Evolutionary conservation across 2,329 filamentous ascomycete genomes (phyloP), one percentile per base, ranked within the genome.

Genomic region (Gnomoniopsis smithogilvyi): DNA sequence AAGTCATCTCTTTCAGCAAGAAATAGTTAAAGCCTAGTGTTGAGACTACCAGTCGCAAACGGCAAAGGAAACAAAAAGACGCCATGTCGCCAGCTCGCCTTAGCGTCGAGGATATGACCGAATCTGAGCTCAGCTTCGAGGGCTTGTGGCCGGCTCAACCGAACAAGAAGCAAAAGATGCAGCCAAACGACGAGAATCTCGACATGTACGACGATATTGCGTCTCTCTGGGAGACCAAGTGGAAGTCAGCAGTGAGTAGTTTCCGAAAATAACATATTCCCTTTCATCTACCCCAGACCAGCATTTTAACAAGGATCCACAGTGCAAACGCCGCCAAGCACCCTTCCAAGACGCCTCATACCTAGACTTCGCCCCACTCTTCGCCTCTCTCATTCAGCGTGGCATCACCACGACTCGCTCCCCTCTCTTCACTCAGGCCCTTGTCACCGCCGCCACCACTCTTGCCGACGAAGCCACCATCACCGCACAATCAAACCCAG

Each of bases 161-260:
- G 17, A n/a, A 41, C 24, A 47, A 15, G 33, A 49, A 21, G 19
- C 53, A 45, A n/a, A 46, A 19, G 38, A 54, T 19, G 41, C 43
- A 21, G 30, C 43, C 26, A 6, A 19, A 3, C 19, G 26, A 49
- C 8, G 8, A 17, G 10, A 43, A 55, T n/a, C 1, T 41, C n/a
- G 33, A 48, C 14, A 26, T 55, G 6, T 43, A 4, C 4, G 53
- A 48, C n/a, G 53, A 55, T 21, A 19, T 88, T 64, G 76, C 81
- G 67, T 80, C 80, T 11, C 74, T 90, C 30, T 92, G 90, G 89
- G 86, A 90, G 73, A 89, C 85, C 7, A 91, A 90, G 72, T 92
- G 89, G 89, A 86, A 86, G 72, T 76, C 81, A 85, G 87, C 73
- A 58, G 80, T 67, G n/a, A 45, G 21, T 34, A 43, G n/a, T 43